Evolutionary conservation across 768 basidiomycete species (phyloP).

Genomic region (Rhizopogon vinicolor): DNA sequence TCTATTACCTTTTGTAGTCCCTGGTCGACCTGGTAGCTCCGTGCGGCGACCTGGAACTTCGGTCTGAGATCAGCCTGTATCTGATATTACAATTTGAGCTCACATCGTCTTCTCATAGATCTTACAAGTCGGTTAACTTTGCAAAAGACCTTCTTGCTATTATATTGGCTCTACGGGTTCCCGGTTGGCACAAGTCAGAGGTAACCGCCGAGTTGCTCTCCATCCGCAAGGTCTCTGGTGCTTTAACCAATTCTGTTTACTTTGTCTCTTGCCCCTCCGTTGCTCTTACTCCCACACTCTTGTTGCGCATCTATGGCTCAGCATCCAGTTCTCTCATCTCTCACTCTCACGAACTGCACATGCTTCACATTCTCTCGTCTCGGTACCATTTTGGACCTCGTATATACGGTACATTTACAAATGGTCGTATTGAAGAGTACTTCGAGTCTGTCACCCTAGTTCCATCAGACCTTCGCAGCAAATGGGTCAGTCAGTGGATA

Average conservation of each 20-base stretch:
- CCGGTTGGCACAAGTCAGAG: constrained; percentile 49
- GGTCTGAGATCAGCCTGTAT: constrained; percentile 28
- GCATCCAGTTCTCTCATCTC: constrained; percentile 86
- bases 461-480: constrained; percentile 72
- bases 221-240: constrained; percentile 83
- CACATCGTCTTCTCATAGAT: constrained; percentile 37
- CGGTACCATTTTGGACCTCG: constrained; percentile 85
- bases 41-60: constrained; percentile 29
- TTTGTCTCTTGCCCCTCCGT: constrained; percentile 77
- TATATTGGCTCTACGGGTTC: constrained; percentile 48
- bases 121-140: constrained; percentile 60
- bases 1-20: constrained; percentile 25
- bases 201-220: constrained; percentile 46
- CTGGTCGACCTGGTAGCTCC: constrained; percentile 29
- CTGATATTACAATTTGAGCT: constrained; percentile 9
- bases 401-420: constrained; percentile 92
- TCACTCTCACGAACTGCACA: constrained; percentile 80
- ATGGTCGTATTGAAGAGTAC: constrained; percentile 94
- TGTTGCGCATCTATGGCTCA: constrained; percentile 90
- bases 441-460: constrained; percentile 85
- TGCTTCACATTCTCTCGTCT: constrained; percentile 85
- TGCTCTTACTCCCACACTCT: constrained; percentile 54
- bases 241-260: constrained; percentile 94
- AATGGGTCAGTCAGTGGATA: constrained; percentile 76
- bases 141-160: constrained; percentile 50